phyloP scores from a whole-genome alignment of 129 eudicot species.

The Tagetes erecta region DNA sequence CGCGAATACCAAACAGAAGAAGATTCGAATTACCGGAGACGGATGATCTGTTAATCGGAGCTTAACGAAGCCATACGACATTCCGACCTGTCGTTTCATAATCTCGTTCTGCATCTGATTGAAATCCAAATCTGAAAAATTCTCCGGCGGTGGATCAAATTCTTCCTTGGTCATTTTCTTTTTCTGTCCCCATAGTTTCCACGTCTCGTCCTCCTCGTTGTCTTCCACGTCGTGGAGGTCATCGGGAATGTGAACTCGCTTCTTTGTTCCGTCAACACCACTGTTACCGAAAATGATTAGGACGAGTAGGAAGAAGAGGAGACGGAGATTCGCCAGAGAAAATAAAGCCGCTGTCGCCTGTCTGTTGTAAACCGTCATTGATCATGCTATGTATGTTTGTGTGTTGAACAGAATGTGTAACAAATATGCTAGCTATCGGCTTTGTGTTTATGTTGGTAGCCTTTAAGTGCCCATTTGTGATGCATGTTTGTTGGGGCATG shows the following conservation, averaged over 20 bases:
- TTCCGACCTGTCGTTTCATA: conserved; percentile 77
- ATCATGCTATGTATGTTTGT: not conserved
- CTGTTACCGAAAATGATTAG: conserved; percentile 33
- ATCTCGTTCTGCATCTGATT: conserved; percentile 59
- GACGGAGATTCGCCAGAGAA: conserved; percentile 17
- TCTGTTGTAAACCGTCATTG: conserved; percentile 16
- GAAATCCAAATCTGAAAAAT: conserved; percentile 51
- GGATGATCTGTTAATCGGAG: conserved; percentile 54
- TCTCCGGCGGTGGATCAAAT: conserved; percentile 67
- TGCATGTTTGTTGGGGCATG: conserved; percentile 1
- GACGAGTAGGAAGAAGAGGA: conserved; percentile 28
- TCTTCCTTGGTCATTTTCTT: conserved; percentile 39
- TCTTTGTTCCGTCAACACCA: conserved; percentile 42
- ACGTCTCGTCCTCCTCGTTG: conserved; percentile 86
- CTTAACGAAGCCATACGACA: conserved; percentile 79
- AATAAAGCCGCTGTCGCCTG: not conserved
- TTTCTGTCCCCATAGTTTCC: conserved; percentile 86
- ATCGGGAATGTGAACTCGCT: conserved; percentile 62
- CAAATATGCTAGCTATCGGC: not conserved
- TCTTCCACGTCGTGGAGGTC: conserved; percentile 88
- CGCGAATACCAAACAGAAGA: not conserved
- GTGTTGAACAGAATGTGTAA: conserved; percentile 10
- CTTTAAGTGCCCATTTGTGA: conserved; percentile 3
- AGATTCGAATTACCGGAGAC: conserved; percentile 52
- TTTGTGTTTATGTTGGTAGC: not conserved